Evolutionary conservation across 1,284 basidiomycete species (phyloP).

Genomic region (Neonothopanus nambi): DNA sequence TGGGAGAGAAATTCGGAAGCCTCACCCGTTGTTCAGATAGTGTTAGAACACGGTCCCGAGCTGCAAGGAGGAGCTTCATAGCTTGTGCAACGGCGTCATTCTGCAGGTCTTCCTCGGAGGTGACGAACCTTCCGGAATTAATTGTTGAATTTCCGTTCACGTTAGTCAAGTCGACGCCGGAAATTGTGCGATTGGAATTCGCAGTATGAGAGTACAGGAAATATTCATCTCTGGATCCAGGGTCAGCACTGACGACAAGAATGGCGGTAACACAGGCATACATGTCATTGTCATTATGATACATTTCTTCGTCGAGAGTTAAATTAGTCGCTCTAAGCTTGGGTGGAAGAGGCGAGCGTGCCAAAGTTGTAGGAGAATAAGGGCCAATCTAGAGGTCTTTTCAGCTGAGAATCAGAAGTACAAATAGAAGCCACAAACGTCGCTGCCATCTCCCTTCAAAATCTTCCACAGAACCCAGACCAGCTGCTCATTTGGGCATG

Average conservation of each 20-base stretch:
- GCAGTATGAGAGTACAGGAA: conserved; percentile 37
- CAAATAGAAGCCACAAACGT: conserved; percentile 47
- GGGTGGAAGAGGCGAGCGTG: conserved; percentile 66
- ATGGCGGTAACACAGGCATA: conserved; percentile 24
- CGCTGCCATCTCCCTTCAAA: conserved; percentile 73
- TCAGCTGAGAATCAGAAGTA: conserved; percentile 4
- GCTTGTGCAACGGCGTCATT: conserved; percentile 46
- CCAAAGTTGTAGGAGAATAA: conserved; percentile 70
- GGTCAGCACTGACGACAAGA: background rate
- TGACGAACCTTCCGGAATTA: conserved; percentile 25
- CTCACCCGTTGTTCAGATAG: conserved; percentile 69
- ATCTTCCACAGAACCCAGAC: conserved; percentile 85
- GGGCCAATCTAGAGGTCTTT: conserved; percentile 77
- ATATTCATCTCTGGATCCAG: conserved; percentile 37
- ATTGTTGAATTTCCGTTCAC: conserved; percentile 1
- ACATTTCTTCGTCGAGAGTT: conserved; percentile 58
- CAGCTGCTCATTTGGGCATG: conserved; percentile 62
- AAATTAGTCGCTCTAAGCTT: conserved; percentile 70
- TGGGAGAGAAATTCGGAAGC: background rate
- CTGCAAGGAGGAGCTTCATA: conserved; percentile 64
- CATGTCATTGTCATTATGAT: conserved; percentile 44
- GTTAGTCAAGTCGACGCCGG: background rate
- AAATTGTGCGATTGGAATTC: conserved; percentile 1
- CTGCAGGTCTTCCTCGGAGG: conserved; percentile 35
- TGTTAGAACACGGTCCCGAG: conserved; percentile 67